A percentile compares a stretch with the other conserved stretches of the same genome.
Evolutionary conservation across 1,284 basidiomycete species (phyloP).

Genomic region (Serendipita sp.): DNA sequence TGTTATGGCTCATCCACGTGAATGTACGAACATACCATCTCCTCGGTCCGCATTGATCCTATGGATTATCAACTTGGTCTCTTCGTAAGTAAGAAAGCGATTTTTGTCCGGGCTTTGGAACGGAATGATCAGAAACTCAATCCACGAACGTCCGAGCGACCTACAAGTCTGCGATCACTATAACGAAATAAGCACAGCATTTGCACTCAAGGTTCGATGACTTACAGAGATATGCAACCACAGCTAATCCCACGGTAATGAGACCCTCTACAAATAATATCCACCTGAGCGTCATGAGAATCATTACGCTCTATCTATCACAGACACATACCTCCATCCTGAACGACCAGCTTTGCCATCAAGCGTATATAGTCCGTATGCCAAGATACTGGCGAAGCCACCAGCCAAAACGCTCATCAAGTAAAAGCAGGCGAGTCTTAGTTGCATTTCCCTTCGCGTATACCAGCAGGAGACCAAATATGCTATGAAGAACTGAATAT

Average conservation of each 20-base stretch:
- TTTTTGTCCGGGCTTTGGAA: slow-evolving; percentile 25
- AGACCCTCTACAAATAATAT: slow-evolving; percentile 17
- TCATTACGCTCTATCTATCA: not conserved
- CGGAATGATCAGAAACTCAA: not conserved
- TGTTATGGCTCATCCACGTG: not conserved
- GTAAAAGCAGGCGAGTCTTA: slow-evolving; percentile 27
- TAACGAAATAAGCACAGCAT: not conserved
- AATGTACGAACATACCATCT: slow-evolving; percentile 23
- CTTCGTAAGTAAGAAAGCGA: slow-evolving; percentile 26
- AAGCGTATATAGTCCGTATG: slow-evolving; percentile 20
- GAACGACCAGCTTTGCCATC: slow-evolving; percentile 14
- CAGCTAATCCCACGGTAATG: slow-evolving; percentile 20
- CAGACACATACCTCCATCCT: slow-evolving; percentile 21
- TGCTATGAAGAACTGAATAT: slow-evolving; percentile 18
- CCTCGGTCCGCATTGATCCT: slow-evolving; percentile 29
- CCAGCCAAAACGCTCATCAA: slow-evolving; percentile 16
- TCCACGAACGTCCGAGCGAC: not conserved
- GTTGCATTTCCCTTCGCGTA: slow-evolving; percentile 27
- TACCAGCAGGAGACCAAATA: slow-evolving; percentile 32
- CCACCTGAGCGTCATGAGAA: slow-evolving; percentile 11
- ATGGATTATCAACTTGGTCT: slow-evolving; percentile 23
- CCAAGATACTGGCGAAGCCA: slow-evolving; percentile 27
- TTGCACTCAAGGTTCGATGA: not conserved
- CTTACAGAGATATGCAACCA: slow-evolving; percentile 17
- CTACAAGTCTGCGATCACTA: slow-evolving; percentile 23